Conservation (phyloP, 1,139 yeast genomes). For the Schwanniomyces etchellsii region DNA sequence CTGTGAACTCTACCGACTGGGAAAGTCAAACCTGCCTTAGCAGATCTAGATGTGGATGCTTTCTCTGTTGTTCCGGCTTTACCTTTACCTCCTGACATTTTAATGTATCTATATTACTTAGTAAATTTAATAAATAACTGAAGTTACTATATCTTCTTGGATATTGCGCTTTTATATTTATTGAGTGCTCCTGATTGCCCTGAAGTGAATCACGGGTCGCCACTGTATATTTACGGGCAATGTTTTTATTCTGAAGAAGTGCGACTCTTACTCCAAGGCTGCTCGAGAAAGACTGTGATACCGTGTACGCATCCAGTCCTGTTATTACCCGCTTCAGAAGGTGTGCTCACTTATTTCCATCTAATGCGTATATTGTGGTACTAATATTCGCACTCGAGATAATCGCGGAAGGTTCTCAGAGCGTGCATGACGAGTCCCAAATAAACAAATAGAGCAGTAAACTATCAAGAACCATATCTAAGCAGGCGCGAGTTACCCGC, state of each 20-base stretch:
- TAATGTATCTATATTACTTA: conserved; percentile 12
- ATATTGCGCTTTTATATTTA: not conserved
- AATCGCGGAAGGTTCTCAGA: not conserved
- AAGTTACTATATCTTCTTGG: conserved; percentile 1
- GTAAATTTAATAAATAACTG: conserved; percentile 6
- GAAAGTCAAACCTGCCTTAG: conserved; percentile 51
- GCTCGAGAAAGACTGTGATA: not conserved
- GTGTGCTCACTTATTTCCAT: not conserved
- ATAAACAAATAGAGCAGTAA: not conserved
- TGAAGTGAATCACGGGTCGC: not conserved
- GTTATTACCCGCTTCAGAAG: not conserved
- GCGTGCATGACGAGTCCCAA: conserved; percentile 1
- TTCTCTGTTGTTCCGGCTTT: conserved; percentile 49
- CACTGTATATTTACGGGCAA: not conserved
- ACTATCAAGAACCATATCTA: too few species aligned
- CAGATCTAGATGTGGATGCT: conserved; percentile 49
- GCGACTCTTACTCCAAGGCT: not conserved
- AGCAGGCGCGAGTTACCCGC: conserved; percentile 1
- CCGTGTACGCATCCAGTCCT: not conserved
- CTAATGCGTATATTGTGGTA: not conserved
- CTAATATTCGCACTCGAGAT: not conserved
- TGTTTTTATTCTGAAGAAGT: not conserved
- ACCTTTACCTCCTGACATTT: conserved; percentile 52
- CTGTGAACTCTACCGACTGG: conserved; percentile 55
- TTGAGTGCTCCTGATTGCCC: not conserved